Conservation (phyloP, 768 basidiomycete genomes). For the Phlegmacium glaucopus region DNA sequence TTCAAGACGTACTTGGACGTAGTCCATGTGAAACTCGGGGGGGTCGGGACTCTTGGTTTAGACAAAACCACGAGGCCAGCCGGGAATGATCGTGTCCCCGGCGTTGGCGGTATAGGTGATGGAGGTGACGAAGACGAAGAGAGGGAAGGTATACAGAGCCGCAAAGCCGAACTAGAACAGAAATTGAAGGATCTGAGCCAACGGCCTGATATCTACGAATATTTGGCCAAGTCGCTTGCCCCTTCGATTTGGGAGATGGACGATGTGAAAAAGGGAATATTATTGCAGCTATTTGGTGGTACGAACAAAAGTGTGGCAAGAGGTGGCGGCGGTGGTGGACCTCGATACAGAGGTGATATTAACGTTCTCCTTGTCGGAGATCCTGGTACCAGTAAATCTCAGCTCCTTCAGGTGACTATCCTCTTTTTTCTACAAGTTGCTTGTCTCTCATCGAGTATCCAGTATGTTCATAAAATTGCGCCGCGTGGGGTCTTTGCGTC, state of each 20-base stretch:
- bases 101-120: conserved; percentile 68
- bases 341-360: conserved; percentile 96
- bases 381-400: conserved; percentile 95
- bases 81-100: conserved; percentile 65
- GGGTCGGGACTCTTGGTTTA: conserved; percentile 66
- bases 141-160: conserved; percentile 37
- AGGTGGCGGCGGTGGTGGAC: conserved; percentile 94
- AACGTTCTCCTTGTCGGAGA: conserved; percentile 97
- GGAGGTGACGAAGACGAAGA: conserved; percentile 46
- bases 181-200: conserved; percentile 71
- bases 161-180: conserved; percentile 74
- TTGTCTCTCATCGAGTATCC: conserved; percentile 2
- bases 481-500: conserved; percentile 97
- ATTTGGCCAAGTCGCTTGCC: conserved; percentile 80
- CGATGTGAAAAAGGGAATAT: conserved; percentile 97
- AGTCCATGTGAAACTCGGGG: conserved; percentile 82
- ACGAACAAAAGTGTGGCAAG: conserved; percentile 94
- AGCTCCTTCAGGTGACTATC: conserved; percentile 77
- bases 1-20: conserved; percentile 99
- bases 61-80: conserved; percentile 76
- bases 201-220: conserved; percentile 80
- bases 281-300: conserved; percentile 94
- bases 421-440: not conserved
- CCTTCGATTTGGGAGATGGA: conserved; percentile 99
- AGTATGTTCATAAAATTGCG: conserved; percentile 99